These are phyloP conservation scores for Trametes punicea DNA, from an alignment of 768 basidiomycete species.

Conservation along the genomic window DNA sequence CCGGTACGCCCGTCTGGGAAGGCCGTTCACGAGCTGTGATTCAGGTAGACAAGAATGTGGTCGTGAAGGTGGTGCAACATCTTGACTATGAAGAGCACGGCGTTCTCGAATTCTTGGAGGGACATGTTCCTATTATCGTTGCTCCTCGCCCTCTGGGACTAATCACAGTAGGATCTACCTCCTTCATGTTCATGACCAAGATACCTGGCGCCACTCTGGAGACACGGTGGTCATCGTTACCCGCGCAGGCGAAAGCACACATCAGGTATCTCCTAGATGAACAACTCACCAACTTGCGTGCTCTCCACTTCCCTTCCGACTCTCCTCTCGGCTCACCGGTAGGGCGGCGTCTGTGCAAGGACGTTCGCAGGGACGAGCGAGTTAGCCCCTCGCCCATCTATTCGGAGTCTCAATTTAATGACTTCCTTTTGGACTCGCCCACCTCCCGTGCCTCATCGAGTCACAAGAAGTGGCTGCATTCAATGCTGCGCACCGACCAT, in stretches of 20 bases:
- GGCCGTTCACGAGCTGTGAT: conserved; percentile 11
- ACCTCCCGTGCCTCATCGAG: not conserved
- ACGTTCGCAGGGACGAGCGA: conserved; percentile 2
- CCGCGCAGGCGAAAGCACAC: not conserved
- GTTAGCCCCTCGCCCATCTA: conserved; percentile 11
- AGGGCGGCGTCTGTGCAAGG: conserved; percentile 12
- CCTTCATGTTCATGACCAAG: conserved; percentile 18
- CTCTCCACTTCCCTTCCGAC: not conserved
- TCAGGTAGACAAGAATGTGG: conserved; percentile 7
- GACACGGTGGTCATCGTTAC: conserved; percentile 14
- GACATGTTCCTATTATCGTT: not conserved
- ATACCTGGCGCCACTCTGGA: conserved; percentile 21
- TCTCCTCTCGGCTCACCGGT: conserved; percentile 12
- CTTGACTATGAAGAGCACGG: conserved; percentile 16
- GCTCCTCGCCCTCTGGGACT: conserved; percentile 3
- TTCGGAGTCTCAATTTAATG: conserved; percentile 13
- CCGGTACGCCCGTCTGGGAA: conserved; percentile 3
- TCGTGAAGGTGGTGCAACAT: too few species aligned
- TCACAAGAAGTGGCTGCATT: conserved; percentile 13
- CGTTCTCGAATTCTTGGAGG: conserved; percentile 13
- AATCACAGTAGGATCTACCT: not conserved
- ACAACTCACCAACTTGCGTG: not conserved
- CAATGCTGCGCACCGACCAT: conserved; percentile 13
- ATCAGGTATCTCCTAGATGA: conserved; percentile 7
- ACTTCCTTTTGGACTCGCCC: conserved; percentile 14